These are phyloP conservation scores for Mycena chlorophos DNA, from an alignment of 768 basidiomycete species.

Conservation along the genomic window DNA sequence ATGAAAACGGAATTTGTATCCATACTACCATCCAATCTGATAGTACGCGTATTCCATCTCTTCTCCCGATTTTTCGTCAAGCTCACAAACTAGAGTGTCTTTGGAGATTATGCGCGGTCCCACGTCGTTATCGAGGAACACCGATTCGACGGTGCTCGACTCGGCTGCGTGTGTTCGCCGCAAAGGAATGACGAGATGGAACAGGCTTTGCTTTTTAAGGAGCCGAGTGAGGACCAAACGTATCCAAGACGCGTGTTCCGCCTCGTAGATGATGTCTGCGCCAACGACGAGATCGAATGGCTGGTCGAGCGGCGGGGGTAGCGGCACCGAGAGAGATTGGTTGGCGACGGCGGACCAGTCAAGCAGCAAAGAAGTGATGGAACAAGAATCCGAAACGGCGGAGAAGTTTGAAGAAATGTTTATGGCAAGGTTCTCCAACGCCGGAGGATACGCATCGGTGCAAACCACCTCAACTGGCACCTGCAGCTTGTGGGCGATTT, in stretches of 20 bases:
- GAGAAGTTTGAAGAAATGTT: constrained; percentile 65
- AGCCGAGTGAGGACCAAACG: constrained; percentile 54
- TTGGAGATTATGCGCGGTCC: constrained; percentile 53
- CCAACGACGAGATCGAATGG: constrained; percentile 74
- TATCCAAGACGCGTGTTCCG: constrained; percentile 71
- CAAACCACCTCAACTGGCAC: constrained; percentile 47
- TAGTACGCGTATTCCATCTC: constrained; percentile 73
- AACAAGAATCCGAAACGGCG: background rate
- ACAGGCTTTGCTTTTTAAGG: constrained; percentile 39
- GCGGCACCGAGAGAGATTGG: background rate
- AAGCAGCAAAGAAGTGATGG: constrained; percentile 31
- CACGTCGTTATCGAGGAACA: constrained; percentile 40
- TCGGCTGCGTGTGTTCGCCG: constrained; percentile 65
- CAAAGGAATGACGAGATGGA: constrained; percentile 79
- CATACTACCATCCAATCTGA: constrained; percentile 61
- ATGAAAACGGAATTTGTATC: background rate
- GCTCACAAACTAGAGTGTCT: constrained; percentile 58
- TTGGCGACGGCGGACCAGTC: constrained; percentile 59
- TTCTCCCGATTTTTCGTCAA: constrained; percentile 39
- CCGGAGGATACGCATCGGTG: constrained; percentile 77
- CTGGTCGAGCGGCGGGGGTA: constrained; percentile 28
- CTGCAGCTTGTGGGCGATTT: constrained; percentile 30
- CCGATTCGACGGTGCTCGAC: constrained; percentile 54
- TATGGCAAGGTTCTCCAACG: constrained; percentile 62
- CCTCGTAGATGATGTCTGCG: constrained; percentile 83